Evolutionary conservation across 108 stramenopile species (phyloP), one percentile per base, ranked within the genome.

Genomic region (Cyclotella cryptica): DNA sequence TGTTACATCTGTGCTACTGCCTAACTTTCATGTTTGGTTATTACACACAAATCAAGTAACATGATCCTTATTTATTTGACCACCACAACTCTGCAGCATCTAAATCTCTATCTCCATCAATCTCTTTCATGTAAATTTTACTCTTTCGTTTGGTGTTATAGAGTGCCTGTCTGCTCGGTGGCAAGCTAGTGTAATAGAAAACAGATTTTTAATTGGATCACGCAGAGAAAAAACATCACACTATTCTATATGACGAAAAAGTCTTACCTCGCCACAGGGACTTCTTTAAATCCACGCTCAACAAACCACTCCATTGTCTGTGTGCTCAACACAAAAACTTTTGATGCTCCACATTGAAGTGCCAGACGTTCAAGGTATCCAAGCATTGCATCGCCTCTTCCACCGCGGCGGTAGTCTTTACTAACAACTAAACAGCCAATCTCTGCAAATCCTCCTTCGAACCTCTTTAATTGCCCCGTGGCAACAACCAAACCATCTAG

Each of bases 301-400:
- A 95, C 64, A 77, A 98, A 98, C 94, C 96, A 98, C 83, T 97
- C 93, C 98, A 98, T 98, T 21, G 98, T 97, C 64, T 92, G 92
- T 11, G 97, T 98, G 54, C 92, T 94, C 13, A 98, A 81, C 1
- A 97, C 97, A 74, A 98, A 98, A 24, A 98, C 84, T 29, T 82
- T 85, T 14, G 72, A 64, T 55, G 88, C 88, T 10, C 93, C 92
- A 39, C 78, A 75, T 46, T 86, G 84, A 4, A 97, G 59, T 58
- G 92, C 92, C 55, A 98, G 60, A 30, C 97, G 89, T 84, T 98
- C 98, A 19, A 98, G 80, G 78, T 97, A 98, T 46, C 94, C 93
- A 29, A 98, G 84, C 95, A 98, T 95, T 19, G 96, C 96, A 84
- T 98, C 97, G 39, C 98, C 98, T 59, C 92, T 80, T 26, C 97